Conservation (phyloP, 2,329 filamentous ascomycete species). For the Helicocarpus griseus region DNA sequence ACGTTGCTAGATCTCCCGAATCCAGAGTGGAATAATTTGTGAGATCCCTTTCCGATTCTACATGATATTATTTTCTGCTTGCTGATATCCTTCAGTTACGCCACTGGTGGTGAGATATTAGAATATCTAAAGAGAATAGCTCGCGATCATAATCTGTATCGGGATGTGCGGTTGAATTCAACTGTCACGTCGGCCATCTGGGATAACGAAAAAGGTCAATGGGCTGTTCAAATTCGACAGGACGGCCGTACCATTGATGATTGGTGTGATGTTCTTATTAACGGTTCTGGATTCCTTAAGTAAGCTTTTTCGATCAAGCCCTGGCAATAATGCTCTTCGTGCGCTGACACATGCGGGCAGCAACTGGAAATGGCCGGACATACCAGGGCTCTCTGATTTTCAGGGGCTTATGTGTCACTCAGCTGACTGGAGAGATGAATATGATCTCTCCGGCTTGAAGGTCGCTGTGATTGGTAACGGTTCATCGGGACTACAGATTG, state of each 20-base stretch:
- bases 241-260: conserved; percentile 16
- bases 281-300: conserved; percentile 25
- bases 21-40: conserved; percentile 55
- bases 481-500: conserved; percentile 16
- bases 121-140: conserved; percentile 58
- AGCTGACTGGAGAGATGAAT: conserved; percentile 20
- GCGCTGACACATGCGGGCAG: background rate
- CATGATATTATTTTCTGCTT: conserved; percentile 37
- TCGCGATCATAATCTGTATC: conserved; percentile 54
- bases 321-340: background rate
- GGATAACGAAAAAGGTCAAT: conserved; percentile 32
- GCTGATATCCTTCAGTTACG: conserved; percentile 34
- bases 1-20: conserved; percentile 59
- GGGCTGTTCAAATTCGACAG: conserved; percentile 24
- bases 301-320: background rate
- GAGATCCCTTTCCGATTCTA: conserved; percentile 50
- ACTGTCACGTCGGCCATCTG: conserved; percentile 48
- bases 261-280: conserved; percentile 25
- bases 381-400: conserved; percentile 24
- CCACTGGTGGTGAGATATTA: conserved; percentile 56
- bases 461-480: conserved; percentile 18
- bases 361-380: conserved; percentile 23
- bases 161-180: conserved; percentile 46
- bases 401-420: conserved; percentile 23
- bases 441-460: conserved; percentile 16